These are phyloP conservation scores for Trypanosoma cruzi DNA, from an alignment of 208 protist species.

Conservation along the genomic window DNA sequence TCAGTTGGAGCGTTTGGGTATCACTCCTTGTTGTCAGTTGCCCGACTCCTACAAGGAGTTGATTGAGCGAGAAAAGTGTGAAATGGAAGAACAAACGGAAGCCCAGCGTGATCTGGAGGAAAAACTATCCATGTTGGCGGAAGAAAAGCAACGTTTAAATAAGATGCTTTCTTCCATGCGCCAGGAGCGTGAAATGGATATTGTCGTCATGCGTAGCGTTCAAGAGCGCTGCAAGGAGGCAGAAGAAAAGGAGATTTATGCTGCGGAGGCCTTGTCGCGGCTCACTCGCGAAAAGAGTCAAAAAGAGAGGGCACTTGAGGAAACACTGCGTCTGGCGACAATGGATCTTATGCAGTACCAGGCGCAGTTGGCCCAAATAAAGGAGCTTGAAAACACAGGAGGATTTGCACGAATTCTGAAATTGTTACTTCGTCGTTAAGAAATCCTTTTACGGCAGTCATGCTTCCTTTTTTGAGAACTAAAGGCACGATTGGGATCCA, in stretches of 20 bases:
- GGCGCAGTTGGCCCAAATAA: slow-evolving; percentile 41
- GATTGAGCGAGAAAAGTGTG: slow-evolving; percentile 48
- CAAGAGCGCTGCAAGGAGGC: slow-evolving; percentile 56
- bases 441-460: neutral
- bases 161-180: slow-evolving; percentile 64
- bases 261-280: slow-evolving; percentile 40
- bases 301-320: slow-evolving; percentile 64
- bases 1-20: slow-evolving; percentile 67
- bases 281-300: slow-evolving; percentile 49
- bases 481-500: too few relatives aligned
- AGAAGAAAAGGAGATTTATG: slow-evolving; percentile 48
- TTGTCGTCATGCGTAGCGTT: slow-evolving; percentile 44
- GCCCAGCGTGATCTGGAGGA: slow-evolving; percentile 69
- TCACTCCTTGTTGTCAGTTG: slow-evolving; percentile 70
- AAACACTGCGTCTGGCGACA: slow-evolving; percentile 56
- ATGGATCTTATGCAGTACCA: slow-evolving; percentile 70
- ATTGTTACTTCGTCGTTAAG: slow-evolving; percentile 18
- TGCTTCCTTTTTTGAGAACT: slow-evolving; percentile 17
- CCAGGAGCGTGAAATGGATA: slow-evolving; percentile 60
- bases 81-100: slow-evolving; percentile 51
- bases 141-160: slow-evolving; percentile 61
- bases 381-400: slow-evolving; percentile 38
- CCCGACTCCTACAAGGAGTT: slow-evolving; percentile 71
- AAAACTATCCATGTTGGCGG: slow-evolving; percentile 49
- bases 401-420: slow-evolving; percentile 36